Conservation (phyloP, 208 protist species). For the Porcisia hertigi region DNA sequence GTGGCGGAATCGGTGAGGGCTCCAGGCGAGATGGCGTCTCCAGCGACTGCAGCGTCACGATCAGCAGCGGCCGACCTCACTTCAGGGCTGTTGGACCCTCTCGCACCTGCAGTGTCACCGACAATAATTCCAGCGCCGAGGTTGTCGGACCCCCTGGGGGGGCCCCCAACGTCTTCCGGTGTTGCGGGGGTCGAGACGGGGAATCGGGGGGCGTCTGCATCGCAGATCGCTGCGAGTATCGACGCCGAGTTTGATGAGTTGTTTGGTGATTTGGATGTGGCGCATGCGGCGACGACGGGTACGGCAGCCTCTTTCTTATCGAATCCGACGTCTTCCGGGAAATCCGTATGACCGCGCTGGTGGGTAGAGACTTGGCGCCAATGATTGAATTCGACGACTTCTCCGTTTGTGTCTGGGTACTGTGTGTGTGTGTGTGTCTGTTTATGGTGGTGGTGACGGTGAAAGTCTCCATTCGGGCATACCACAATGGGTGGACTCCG, state of each 20-base stretch:
- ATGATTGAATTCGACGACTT: no score
- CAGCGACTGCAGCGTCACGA: neutral
- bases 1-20: constrained; percentile 5
- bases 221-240: constrained; percentile 35
- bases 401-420: no score
- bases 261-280: constrained; percentile 40
- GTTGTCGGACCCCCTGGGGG: constrained; percentile 8
- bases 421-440: no score
- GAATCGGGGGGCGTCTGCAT: constrained; percentile 4
- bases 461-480: no score
- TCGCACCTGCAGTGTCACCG: neutral
- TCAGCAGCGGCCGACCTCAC: neutral
- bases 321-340: constrained; percentile 7
- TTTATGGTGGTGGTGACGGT: no score
- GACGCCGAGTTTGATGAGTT: constrained; percentile 81
- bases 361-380: no score
- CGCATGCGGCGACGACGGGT: constrained; percentile 1
- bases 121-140: neutral
- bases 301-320: neutral
- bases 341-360: neutral
- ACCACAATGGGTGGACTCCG: no score
- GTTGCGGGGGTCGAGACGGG: neutral
- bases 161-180: constrained; percentile 3
- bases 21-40: neutral
- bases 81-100: neutral